phyloP scores from a whole-genome alignment of 2,329 filamentous ascomycete species.

The Stagonosporopsis rhizophila region DNA sequence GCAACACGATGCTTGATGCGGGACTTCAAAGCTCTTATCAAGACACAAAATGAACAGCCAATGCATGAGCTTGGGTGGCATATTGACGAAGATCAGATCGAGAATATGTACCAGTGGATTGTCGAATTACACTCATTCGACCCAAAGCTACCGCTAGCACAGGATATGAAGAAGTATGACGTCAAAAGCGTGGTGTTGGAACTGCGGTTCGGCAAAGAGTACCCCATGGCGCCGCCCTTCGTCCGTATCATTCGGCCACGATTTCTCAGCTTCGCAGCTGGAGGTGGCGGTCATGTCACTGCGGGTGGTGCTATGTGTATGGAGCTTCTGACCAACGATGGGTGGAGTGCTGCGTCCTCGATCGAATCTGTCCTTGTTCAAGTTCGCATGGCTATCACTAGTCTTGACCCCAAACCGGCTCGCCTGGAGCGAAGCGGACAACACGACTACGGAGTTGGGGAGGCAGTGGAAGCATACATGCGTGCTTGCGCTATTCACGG shows the following conservation, averaged over 20 bases:
- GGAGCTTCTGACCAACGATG: conserved; percentile 79
- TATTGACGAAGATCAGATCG: conserved; percentile 70
- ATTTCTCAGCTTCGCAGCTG: conserved; percentile 73
- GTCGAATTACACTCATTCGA: conserved; percentile 88
- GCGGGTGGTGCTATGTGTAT: conserved; percentile 83
- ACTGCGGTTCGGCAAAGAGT: conserved; percentile 78
- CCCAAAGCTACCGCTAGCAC: conserved; percentile 68
- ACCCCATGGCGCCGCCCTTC: conserved; percentile 81
- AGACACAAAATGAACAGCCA: conserved; percentile 67
- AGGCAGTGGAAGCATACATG: conserved; percentile 76
- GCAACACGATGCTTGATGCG: conserved; percentile 69
- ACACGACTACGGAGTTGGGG: conserved; percentile 68
- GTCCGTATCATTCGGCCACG: conserved; percentile 82
- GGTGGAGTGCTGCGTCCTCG: conserved; percentile 76
- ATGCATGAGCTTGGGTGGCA: conserved; percentile 81
- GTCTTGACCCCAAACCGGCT: conserved; percentile 72
- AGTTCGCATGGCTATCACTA: conserved; percentile 77
- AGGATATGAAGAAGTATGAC: conserved; percentile 72
- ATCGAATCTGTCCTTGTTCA: conserved; percentile 84
- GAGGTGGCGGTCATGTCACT: conserved; percentile 88
- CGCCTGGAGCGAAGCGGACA: conserved; percentile 59
- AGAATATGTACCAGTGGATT: conserved; percentile 89
- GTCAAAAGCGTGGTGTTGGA: conserved; percentile 78
- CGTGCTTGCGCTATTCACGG: conserved; percentile 73
- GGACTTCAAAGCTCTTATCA: conserved; percentile 70